Evolutionary conservation across 2,329 filamentous ascomycete genomes (phyloP).

Genomic region (Albifimbria verrucaria): DNA sequence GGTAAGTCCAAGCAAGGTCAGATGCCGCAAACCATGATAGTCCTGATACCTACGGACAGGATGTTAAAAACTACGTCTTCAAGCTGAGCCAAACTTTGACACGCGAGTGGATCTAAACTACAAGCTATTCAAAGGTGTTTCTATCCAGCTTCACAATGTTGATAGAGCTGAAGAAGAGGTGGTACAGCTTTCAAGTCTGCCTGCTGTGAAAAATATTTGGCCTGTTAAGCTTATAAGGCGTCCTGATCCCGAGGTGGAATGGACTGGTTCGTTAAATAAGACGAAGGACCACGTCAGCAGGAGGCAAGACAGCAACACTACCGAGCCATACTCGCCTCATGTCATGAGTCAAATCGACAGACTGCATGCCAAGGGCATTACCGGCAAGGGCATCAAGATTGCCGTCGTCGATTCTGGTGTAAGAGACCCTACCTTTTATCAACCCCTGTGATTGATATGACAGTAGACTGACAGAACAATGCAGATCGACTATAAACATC

Average conservation of each 20-base stretch:
- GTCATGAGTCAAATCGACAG: constrained; percentile 50
- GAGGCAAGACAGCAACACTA: background rate
- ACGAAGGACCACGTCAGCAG: background rate
- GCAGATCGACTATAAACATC: constrained; percentile 54
- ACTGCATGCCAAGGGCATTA: constrained; percentile 40
- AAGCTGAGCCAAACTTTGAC: background rate
- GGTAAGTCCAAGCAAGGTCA: background rate
- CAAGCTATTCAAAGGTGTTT: constrained; percentile 18
- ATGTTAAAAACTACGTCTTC: constrained; percentile 6
- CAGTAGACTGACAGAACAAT: constrained; percentile 17
- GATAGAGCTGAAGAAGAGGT: constrained; percentile 27
- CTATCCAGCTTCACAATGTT: constrained; percentile 18
- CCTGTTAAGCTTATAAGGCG: constrained; percentile 18
- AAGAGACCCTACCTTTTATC: constrained; percentile 18
- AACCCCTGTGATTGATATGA: background rate
- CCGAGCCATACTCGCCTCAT: constrained; percentile 28
- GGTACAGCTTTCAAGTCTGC: constrained; percentile 2
- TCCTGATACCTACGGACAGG: constrained; percentile 6
- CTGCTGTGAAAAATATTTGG: constrained; percentile 23
- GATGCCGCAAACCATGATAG: constrained; percentile 5
- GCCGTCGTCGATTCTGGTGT: constrained; percentile 49
- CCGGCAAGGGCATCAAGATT: constrained; percentile 45
- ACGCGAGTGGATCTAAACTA: constrained; percentile 9
- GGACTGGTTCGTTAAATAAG: background rate
- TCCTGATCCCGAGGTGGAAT: background rate